Conservation (phyloP, 345 rosid species). For the Hibiscus trionum region DNA sequence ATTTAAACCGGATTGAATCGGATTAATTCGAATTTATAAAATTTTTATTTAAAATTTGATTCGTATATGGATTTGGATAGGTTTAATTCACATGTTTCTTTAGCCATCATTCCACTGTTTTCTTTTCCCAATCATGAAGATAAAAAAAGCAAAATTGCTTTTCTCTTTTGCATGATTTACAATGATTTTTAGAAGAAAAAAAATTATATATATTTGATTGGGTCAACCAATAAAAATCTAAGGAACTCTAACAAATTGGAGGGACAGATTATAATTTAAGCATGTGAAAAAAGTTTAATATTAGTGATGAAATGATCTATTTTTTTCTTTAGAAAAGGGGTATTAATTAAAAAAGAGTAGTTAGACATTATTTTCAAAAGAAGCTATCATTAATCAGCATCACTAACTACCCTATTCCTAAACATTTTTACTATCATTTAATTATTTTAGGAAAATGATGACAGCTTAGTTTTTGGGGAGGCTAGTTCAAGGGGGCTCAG, state of each 20-base stretch:
- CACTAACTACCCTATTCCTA: neutral
- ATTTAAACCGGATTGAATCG: neutral
- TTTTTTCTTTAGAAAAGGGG: neutral
- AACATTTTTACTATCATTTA: neutral
- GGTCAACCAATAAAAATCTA: neutral
- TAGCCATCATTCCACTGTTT: neutral
- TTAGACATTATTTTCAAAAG: constrained; percentile 1
- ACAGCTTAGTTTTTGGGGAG: too few relatives aligned
- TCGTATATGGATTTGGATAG: too few relatives aligned
- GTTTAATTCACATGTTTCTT: too few relatives aligned
- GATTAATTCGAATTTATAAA: neutral
- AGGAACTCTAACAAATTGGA: too few relatives aligned
- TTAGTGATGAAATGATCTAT: neutral
- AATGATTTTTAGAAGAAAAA: neutral
- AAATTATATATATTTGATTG: neutral
- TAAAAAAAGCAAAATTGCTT: neutral
- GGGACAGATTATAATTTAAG: neutral
- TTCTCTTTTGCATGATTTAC: neutral
- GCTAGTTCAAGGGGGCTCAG: too few relatives aligned
- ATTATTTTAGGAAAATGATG: too few relatives aligned
- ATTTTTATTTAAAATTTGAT: too few relatives aligned
- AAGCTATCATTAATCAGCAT: neutral
- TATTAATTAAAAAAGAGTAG: neutral
- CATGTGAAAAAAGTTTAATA: neutral
- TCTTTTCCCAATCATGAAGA: neutral